These are phyloP conservation scores for Fusarium cyanostomum DNA, from an alignment of 2,329 filamentous ascomycete species.

Conservation along the genomic window DNA sequence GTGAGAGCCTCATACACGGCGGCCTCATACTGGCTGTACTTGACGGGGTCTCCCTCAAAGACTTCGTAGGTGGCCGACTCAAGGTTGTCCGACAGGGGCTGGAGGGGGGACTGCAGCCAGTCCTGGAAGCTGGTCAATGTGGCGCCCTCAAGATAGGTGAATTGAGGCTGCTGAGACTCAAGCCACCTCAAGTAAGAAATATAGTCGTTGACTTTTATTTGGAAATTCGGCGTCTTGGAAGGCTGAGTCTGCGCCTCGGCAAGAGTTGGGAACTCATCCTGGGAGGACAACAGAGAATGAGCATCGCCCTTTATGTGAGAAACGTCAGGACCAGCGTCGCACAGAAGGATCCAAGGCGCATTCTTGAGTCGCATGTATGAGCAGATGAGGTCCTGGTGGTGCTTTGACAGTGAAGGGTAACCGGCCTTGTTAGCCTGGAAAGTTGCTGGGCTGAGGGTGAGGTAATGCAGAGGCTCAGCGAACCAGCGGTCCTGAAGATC, in stretches of 20 bases:
- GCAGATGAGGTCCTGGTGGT: conserved; percentile 69
- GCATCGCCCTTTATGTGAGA: conserved; percentile 42
- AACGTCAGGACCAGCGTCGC: conserved; percentile 64
- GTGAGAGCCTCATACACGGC: conserved; percentile 82
- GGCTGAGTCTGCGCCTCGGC: conserved; percentile 52
- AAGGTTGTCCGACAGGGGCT: conserved; percentile 94
- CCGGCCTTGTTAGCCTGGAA: conserved; percentile 71
- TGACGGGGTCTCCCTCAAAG: conserved; percentile 97
- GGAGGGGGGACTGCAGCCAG: conserved; percentile 93
- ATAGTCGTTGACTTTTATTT: conserved; percentile 53
- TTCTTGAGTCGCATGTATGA: conserved; percentile 72
- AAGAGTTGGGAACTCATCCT: conserved; percentile 73
- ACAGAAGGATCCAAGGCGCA: conserved; percentile 70
- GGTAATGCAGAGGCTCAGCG: conserved; percentile 71
- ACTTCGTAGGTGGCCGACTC: conserved; percentile 98
- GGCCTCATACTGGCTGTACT: conserved; percentile 94
- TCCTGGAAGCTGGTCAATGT: conserved; percentile 77
- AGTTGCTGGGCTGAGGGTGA: conserved; percentile 62
- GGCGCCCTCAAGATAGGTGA: conserved; percentile 59
- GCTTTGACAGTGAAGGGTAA: conserved; percentile 67
- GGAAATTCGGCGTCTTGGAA: conserved; percentile 37
- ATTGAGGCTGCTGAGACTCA: conserved; percentile 79
- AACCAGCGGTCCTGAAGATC: conserved; percentile 74
- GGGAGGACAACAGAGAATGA: conserved; percentile 47
- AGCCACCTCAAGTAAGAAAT: conserved; percentile 86